phyloP scores from a whole-genome alignment of 371 early-diverging fungal species.

The Capniomyces stellatus region DNA sequence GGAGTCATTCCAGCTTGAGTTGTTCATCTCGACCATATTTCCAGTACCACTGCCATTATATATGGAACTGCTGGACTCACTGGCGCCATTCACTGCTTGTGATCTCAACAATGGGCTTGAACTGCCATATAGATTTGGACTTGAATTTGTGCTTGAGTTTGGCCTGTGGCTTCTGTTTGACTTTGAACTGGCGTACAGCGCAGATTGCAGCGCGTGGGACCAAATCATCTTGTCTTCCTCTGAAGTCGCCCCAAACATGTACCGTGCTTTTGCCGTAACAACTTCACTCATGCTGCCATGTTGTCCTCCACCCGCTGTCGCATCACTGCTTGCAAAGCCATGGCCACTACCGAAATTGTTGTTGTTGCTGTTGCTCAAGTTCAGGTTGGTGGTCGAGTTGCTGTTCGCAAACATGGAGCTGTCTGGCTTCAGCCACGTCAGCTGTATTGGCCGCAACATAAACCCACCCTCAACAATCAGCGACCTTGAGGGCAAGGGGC shows the following conservation, averaged over 20 bases:
- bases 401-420: not conserved
- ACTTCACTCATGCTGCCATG: not conserved
- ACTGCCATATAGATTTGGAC: too few relatives aligned
- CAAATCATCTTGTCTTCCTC: not conserved
- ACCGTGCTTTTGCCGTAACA: not conserved
- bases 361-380: not conserved
- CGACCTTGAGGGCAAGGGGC: slow-evolving; percentile 22
- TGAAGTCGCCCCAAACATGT: slow-evolving; percentile 3
- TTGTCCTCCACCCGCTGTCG: too few relatives aligned
- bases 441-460: slow-evolving; percentile 23
- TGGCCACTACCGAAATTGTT: not conserved
- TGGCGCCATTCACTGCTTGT: too few relatives aligned
- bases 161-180: too few relatives aligned
- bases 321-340: not conserved
- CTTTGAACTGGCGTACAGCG: too few relatives aligned
- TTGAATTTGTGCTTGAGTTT: too few relatives aligned
- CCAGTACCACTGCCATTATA: too few relatives aligned
- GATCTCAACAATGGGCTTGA: too few relatives aligned
- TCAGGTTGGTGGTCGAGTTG: not conserved
- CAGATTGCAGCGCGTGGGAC: not conserved
- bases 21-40: too few relatives aligned
- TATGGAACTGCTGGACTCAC: too few relatives aligned
- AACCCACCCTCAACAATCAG: slow-evolving; percentile 25
- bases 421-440: slow-evolving; percentile 13
- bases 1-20: too few relatives aligned